Conservation (phyloP, 2,329 filamentous ascomycete species). For the Fusarium fracticaudum region DNA sequence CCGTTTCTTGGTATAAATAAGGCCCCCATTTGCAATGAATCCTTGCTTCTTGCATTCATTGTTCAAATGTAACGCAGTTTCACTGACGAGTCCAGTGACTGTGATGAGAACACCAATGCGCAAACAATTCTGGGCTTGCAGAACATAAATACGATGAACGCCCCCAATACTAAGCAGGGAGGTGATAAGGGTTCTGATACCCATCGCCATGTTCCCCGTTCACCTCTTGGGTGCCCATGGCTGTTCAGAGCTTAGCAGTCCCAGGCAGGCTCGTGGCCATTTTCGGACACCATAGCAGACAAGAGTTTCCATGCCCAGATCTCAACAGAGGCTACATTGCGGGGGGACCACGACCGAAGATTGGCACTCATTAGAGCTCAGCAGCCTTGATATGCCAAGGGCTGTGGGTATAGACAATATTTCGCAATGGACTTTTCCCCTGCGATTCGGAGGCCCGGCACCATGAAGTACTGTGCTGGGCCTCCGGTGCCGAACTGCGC, state of each 20-base stretch:
- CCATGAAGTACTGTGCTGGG: neutral
- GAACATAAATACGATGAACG: neutral
- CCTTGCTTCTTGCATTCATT: slow-evolving; percentile 3
- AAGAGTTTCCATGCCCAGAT: neutral
- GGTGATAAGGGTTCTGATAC: neutral
- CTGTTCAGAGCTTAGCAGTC: neutral
- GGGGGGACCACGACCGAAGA: neutral
- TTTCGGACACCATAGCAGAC: neutral
- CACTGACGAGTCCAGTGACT: neutral
- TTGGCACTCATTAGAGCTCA: neutral
- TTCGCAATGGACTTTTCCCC: neutral
- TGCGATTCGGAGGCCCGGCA: neutral
- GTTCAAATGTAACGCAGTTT: neutral
- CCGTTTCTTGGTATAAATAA: neutral
- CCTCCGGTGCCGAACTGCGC: no score
- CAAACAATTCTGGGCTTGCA: neutral
- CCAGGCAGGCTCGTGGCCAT: neutral
- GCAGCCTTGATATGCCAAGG: neutral
- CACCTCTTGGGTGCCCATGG: neutral
- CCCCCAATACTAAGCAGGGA: neutral
- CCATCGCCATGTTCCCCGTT: neutral
- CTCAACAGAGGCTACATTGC: neutral
- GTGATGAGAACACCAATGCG: neutral
- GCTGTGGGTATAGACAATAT: neutral
- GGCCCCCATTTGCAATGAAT: neutral